phyloP scores from a whole-genome alignment of 345 rosid species.

The Salix dunnii region DNA sequence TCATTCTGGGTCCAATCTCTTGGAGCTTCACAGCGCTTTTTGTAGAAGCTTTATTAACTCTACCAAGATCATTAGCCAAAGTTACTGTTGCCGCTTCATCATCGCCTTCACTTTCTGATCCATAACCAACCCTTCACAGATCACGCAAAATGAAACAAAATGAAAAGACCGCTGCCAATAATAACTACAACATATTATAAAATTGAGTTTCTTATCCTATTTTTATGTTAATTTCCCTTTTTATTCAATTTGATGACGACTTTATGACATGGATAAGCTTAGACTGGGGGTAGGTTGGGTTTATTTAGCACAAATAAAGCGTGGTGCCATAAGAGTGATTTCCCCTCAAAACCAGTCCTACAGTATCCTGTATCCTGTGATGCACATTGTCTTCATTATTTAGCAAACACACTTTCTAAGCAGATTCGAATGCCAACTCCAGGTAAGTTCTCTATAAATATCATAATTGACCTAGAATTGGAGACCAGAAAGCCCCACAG shows the following conservation, averaged over 20 bases:
- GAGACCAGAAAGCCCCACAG: neutral
- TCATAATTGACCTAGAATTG: neutral
- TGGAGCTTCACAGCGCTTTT: conserved; percentile 88
- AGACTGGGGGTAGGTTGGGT: neutral
- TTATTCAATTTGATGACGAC: neutral
- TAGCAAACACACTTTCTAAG: neutral
- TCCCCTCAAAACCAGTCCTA: neutral
- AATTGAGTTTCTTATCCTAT: neutral
- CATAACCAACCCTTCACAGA: conserved; percentile 71
- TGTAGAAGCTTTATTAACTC: conserved; percentile 63
- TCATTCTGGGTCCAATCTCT: conserved; percentile 97
- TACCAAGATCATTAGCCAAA: conserved; percentile 63
- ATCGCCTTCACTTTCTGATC: conserved; percentile 95
- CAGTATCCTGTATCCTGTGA: neutral
- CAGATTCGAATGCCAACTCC: neutral
- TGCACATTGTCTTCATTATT: neutral
- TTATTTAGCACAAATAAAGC: neutral
- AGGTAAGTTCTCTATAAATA: neutral
- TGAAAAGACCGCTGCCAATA: neutral
- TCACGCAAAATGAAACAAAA: conserved; percentile 1
- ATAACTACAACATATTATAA: neutral
- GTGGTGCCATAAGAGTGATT: neutral
- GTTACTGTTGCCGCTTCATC: conserved; percentile 94
- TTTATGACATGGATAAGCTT: neutral
- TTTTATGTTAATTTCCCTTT: neutral